phyloP scores from a whole-genome alignment of 2,329 filamentous ascomycete genomes.

The Monosporascus sp. region DNA sequence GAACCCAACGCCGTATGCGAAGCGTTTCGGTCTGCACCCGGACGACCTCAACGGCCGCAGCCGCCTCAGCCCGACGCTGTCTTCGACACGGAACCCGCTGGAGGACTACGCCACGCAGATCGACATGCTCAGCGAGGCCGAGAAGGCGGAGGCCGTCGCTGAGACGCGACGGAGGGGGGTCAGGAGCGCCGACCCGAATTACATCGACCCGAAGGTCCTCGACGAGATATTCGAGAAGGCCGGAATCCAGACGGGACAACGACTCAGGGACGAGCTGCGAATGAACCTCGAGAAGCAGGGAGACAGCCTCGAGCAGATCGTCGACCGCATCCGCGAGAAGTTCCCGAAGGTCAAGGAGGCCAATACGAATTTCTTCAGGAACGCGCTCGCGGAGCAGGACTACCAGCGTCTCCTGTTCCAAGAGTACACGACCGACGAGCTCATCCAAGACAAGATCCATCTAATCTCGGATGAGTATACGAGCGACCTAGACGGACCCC shows the following conservation, averaged over 20 bases:
- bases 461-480: conserved; percentile 12
- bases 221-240: conserved; percentile 4
- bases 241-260: conserved; percentile 4
- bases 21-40: conserved; percentile 20
- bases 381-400: conserved; percentile 18
- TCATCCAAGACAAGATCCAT: conserved; percentile 11
- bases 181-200: background rate
- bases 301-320: conserved; percentile 11
- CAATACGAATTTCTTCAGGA: conserved; percentile 13
- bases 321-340: conserved; percentile 2
- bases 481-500: conserved; percentile 8
- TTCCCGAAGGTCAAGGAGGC: background rate
- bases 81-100: conserved; percentile 14
- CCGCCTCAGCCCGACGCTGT: conserved; percentile 19
- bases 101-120: conserved; percentile 14
- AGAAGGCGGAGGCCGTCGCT: conserved; percentile 1
- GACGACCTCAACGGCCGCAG: conserved; percentile 20
- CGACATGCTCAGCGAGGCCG: conserved; percentile 7
- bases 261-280: conserved; percentile 5
- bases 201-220: conserved; percentile 13
- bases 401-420: conserved; percentile 19
- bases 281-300: background rate
- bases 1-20: conserved; percentile 17
- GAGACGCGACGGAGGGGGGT: background rate
- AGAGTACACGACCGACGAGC: conserved; percentile 23